A percentile compares a stretch with the other conserved stretches of the same genome.
Evolutionary conservation across 2,329 filamentous ascomycete species (phyloP).

Genomic region (Fusarium humuli): DNA sequence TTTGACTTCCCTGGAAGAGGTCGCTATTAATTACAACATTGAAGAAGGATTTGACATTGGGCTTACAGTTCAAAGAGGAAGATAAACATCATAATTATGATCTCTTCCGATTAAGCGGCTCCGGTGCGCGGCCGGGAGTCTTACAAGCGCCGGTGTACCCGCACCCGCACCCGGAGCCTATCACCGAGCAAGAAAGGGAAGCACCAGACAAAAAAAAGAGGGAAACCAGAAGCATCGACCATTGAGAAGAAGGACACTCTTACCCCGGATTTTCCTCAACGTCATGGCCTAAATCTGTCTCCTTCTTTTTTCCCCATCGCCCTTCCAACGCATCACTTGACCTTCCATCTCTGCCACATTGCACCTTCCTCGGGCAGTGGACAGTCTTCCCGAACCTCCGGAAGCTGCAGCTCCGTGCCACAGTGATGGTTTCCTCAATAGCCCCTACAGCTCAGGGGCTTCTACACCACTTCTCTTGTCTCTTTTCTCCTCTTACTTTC

Average conservation of each 20-base stretch:
- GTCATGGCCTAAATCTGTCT: constrained; percentile 27
- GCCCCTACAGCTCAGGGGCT: background rate
- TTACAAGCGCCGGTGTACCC: constrained; percentile 26
- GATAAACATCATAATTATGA: background rate
- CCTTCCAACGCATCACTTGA: constrained; percentile 28
- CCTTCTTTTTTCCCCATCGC: constrained; percentile 2
- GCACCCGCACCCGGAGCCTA: constrained; percentile 29
- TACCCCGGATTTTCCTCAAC: constrained; percentile 44
- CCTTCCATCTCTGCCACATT: background rate
- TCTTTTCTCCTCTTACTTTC: constrained; percentile 32
- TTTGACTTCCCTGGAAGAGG: too few species aligned
- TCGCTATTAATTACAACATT: too few species aligned
- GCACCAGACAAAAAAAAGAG: background rate
- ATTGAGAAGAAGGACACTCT: constrained; percentile 25
- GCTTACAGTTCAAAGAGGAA: too few species aligned
- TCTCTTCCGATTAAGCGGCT: constrained; percentile 16
- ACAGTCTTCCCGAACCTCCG: constrained; percentile 29
- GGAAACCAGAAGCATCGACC: constrained; percentile 16
- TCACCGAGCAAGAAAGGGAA: constrained; percentile 1
- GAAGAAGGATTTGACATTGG: too few species aligned
- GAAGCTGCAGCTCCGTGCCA: constrained; percentile 22
- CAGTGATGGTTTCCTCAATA: background rate
- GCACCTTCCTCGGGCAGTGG: background rate
- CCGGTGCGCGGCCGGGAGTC: constrained; percentile 28
- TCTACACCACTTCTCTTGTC: constrained; percentile 7